Evolutionary conservation across 2,329 filamentous ascomycete genomes (phyloP).

Genomic region (Xylariaceae sp.): DNA sequence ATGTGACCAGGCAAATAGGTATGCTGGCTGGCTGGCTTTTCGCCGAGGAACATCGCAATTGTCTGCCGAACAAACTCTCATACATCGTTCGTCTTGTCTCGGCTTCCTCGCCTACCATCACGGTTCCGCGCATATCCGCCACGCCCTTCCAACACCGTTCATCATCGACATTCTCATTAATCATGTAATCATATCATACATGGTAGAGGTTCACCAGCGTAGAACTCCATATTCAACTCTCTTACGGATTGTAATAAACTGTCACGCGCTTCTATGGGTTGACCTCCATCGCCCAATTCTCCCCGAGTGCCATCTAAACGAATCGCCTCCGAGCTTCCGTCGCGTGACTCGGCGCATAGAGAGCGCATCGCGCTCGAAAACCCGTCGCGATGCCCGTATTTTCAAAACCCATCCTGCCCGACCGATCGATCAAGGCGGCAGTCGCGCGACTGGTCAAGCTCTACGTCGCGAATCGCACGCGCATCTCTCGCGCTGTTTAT

Average conservation of each 20-base stretch:
- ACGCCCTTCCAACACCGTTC: not conserved
- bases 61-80: not conserved
- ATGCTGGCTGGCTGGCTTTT: conserved; percentile 8
- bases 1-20: no score
- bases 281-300: conserved; percentile 7
- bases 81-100: not conserved
- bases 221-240: not conserved
- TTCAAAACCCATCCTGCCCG: conserved; percentile 63
- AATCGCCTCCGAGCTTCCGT: not conserved
- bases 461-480: conserved; percentile 74
- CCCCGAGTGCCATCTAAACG: not conserved
- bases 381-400: conserved; percentile 60
- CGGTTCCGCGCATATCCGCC: not conserved
- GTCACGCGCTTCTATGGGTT: conserved; percentile 17
- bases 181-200: conserved; percentile 23
- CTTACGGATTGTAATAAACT: conserved; percentile 1
- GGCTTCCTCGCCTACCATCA: not conserved
- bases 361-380: conserved; percentile 12
- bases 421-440: conserved; percentile 59
- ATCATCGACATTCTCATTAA: conserved; percentile 5
- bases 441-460: conserved; percentile 62
- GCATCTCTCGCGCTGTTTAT: conserved; percentile 79
- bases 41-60: conserved; percentile 24
- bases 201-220: conserved; percentile 5
- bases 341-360: conserved; percentile 14